Evolutionary conservation across 129 eudicot species (phyloP).

Genomic region (Apium graveolens): DNA sequence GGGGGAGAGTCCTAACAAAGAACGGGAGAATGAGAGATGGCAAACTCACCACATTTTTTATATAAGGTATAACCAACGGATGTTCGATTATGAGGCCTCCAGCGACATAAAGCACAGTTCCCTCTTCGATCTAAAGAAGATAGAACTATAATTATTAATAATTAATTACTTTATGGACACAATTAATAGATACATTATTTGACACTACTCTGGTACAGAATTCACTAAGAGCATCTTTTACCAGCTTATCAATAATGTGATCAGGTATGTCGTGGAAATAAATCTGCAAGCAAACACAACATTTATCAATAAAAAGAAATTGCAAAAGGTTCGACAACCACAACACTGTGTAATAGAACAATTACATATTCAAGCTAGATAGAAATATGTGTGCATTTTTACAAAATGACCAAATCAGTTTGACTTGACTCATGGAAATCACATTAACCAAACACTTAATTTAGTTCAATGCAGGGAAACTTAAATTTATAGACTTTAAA

Average conservation of each 20-base stretch:
- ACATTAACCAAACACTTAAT: not conserved
- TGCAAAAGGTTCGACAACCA: not conserved
- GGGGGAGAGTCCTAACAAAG: not conserved
- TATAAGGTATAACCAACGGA: constrained; percentile 64
- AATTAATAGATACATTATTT: not conserved
- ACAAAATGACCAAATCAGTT: not conserved
- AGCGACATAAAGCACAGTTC: constrained; percentile 62
- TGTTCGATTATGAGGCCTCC: constrained; percentile 90
- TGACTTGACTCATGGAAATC: not conserved
- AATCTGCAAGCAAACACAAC: constrained; percentile 49
- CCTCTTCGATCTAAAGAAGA: constrained; percentile 67
- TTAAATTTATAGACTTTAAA: not conserved
- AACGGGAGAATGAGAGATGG: not conserved
- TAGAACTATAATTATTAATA: constrained; percentile 2
- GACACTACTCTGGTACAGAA: not conserved
- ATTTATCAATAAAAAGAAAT: not conserved
- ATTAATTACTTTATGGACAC: not conserved
- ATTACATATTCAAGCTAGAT: not conserved
- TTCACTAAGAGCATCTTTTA: constrained; percentile 19
- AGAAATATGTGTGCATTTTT: not conserved
- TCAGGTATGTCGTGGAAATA: constrained; percentile 76
- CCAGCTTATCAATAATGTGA: constrained; percentile 64
- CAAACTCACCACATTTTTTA: constrained; percentile 71
- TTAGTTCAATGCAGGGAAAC: not conserved
- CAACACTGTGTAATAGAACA: not conserved